phyloP scores from a whole-genome alignment of 139 green algal species.

The Penium margaritaceum region DNA sequence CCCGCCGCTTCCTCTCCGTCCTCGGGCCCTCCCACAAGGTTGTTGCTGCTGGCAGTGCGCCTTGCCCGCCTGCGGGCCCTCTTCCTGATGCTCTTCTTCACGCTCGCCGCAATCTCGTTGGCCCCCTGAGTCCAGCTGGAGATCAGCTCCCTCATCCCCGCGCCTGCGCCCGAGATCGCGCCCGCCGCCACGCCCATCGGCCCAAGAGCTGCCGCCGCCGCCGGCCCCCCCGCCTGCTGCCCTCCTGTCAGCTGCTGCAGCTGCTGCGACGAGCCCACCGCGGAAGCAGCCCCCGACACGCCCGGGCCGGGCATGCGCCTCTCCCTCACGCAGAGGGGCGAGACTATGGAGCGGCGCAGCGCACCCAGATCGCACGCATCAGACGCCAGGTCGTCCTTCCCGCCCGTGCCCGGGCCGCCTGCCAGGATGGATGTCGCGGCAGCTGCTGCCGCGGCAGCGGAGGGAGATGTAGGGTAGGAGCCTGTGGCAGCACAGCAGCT shows the following conservation, averaged over 20 bases:
- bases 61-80: not conserved
- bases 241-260: not conserved
- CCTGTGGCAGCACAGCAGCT: conserved; percentile 49
- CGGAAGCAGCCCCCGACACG: not conserved
- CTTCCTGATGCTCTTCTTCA: conserved; percentile 12
- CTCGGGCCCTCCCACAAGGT: too few relatives aligned
- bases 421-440: conserved; percentile 1
- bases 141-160: conserved; percentile 11
- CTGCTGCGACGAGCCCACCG: not conserved
- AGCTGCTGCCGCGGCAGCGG: too few relatives aligned
- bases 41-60: too few relatives aligned
- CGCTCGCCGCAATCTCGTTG: conserved; percentile 5
- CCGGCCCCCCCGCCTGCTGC: not conserved
- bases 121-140: conserved; percentile 3
- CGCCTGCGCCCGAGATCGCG: not conserved
- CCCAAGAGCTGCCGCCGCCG: not conserved
- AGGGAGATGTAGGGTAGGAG: too few relatives aligned
- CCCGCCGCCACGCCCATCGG: not conserved
- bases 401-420: conserved; percentile 15
- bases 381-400: conserved; percentile 12
- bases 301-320: not conserved
- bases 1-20: too few relatives aligned
- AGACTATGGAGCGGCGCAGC: conserved; percentile 30
- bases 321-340: conserved; percentile 34
- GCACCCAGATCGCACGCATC: conserved; percentile 35